These are phyloP conservation scores for Erythrobasidium hasegawianum DNA, from an alignment of 1,284 basidiomycete genomes.

Conservation along the genomic window DNA sequence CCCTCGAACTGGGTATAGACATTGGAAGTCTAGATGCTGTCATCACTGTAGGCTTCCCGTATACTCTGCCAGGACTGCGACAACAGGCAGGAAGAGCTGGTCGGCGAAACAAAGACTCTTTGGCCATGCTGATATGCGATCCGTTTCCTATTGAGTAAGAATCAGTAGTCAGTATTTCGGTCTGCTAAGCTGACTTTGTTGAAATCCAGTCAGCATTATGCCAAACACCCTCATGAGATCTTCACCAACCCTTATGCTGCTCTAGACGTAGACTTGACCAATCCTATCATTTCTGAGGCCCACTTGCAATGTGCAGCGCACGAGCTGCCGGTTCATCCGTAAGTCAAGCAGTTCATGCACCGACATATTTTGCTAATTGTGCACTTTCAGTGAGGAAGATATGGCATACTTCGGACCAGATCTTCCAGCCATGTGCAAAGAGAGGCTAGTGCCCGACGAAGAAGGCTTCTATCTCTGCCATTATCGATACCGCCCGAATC, in stretches of 20 bases:
- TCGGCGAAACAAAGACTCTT: slow-evolving; percentile 71
- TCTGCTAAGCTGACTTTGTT: no score
- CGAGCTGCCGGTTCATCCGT: slow-evolving; percentile 70
- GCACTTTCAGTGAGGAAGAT: slow-evolving; percentile 55
- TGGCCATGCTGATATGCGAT: slow-evolving; percentile 74
- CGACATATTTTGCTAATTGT: slow-evolving; percentile 12
- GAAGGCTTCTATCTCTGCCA: slow-evolving; percentile 75
- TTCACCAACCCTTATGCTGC: slow-evolving; percentile 63
- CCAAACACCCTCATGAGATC: slow-evolving; percentile 65
- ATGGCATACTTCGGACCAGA: slow-evolving; percentile 64
- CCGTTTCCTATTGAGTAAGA: slow-evolving; percentile 63
- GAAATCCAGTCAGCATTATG: slow-evolving; percentile 66
- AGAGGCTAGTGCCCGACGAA: slow-evolving; percentile 59
- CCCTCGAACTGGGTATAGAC: slow-evolving; percentile 84
- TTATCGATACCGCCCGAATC: slow-evolving; percentile 70
- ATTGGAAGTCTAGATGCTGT: slow-evolving; percentile 85
- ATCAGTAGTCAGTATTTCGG: no score
- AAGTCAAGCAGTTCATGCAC: no score
- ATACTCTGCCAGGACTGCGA: slow-evolving; percentile 52
- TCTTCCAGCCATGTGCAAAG: slow-evolving; percentile 54
- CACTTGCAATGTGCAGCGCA: slow-evolving; percentile 83
- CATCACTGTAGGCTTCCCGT: slow-evolving; percentile 82
- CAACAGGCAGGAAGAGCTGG: slow-evolving; percentile 89
- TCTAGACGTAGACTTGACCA: slow-evolving; percentile 70
- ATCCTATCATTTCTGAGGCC: slow-evolving; percentile 70